These are phyloP conservation scores for Monilinia aucupariae DNA, from an alignment of 2,329 filamentous ascomycete species.

Conservation along the genomic window DNA sequence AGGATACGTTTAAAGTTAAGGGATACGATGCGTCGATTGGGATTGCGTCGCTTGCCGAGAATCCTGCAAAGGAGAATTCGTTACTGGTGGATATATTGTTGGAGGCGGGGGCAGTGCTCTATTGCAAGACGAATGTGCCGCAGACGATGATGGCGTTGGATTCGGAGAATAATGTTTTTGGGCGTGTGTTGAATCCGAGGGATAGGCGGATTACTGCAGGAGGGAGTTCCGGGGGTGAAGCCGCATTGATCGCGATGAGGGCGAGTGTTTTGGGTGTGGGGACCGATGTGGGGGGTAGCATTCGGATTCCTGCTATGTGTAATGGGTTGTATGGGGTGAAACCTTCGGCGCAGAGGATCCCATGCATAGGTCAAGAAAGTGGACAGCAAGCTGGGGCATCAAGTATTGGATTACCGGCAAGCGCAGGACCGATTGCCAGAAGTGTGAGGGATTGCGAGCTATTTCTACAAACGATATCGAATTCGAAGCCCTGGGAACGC, in stretches of 20 bases:
- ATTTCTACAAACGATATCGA: too few relatives aligned
- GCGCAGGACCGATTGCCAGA: too few relatives aligned
- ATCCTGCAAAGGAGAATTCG: slow-evolving; percentile 62
- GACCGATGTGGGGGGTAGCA: slow-evolving; percentile 29
- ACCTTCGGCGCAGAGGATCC: not conserved
- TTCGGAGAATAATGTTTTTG: too few relatives aligned
- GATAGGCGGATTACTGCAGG: slow-evolving; percentile 16
- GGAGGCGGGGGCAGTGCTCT: slow-evolving; percentile 68
- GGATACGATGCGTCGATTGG: slow-evolving; percentile 39
- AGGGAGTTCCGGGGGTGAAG: slow-evolving; percentile 24
- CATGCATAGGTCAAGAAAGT: too few relatives aligned
- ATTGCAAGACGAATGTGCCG: slow-evolving; percentile 4
- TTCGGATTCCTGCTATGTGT: not conserved
- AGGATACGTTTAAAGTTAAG: slow-evolving; percentile 69
- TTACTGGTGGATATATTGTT: slow-evolving; percentile 59
- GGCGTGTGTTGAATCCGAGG: too few relatives aligned
- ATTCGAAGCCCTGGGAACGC: too few relatives aligned
- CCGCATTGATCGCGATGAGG: too few relatives aligned
- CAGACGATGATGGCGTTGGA: not conserved
- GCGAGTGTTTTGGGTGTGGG: slow-evolving; percentile 27
- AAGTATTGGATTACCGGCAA: too few relatives aligned
- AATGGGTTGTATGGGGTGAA: slow-evolving; percentile 1
- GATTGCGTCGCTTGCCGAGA: slow-evolving; percentile 78
- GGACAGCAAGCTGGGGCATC: too few relatives aligned
- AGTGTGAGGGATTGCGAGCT: too few relatives aligned